These are phyloP conservation scores for Hymenochaete sp. DNA, from an alignment of 1,284 basidiomycete species.

Conservation along the genomic window DNA sequence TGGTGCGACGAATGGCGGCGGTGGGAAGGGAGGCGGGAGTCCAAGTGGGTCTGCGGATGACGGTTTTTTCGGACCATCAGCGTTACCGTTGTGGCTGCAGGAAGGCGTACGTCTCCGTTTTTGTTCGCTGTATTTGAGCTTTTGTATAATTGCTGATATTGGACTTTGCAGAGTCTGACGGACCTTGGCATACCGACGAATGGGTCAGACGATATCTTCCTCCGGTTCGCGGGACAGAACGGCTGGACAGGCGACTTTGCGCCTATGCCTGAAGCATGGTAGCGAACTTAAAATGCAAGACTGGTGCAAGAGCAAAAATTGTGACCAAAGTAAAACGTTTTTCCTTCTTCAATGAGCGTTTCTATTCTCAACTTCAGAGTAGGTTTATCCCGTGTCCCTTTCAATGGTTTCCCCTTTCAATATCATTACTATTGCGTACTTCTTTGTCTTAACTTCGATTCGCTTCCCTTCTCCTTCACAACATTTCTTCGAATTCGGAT, in stretches of 20 bases:
- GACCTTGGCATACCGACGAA: slow-evolving; percentile 85
- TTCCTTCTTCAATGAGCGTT: too few relatives aligned
- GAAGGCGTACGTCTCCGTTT: slow-evolving; percentile 48
- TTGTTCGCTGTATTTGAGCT: background rate
- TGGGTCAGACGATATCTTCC: slow-evolving; percentile 81
- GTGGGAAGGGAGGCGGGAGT: too few relatives aligned
- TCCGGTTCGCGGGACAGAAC: slow-evolving; percentile 59
- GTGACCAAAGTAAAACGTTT: background rate
- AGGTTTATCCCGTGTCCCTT: too few relatives aligned
- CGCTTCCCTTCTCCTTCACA: too few relatives aligned
- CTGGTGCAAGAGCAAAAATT: too few relatives aligned
- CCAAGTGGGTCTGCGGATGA: slow-evolving; percentile 58
- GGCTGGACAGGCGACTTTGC: slow-evolving; percentile 70
- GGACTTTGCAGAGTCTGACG: slow-evolving; percentile 53
- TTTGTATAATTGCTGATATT: background rate
- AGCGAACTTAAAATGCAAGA: slow-evolving; percentile 24
- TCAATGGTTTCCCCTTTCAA: too few relatives aligned
- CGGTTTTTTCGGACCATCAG: slow-evolving; percentile 67
- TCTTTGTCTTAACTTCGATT: too few relatives aligned
- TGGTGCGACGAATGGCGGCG: too few relatives aligned
- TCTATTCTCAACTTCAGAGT: too few relatives aligned
- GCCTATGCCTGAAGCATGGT: slow-evolving; percentile 76
- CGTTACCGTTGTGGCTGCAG: slow-evolving; percentile 74
- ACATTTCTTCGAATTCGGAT: too few relatives aligned
- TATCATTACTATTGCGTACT: too few relatives aligned